phyloP scores from a whole-genome alignment of 2,329 filamentous ascomycete genomes.

The Lecanicillium sp. region DNA sequence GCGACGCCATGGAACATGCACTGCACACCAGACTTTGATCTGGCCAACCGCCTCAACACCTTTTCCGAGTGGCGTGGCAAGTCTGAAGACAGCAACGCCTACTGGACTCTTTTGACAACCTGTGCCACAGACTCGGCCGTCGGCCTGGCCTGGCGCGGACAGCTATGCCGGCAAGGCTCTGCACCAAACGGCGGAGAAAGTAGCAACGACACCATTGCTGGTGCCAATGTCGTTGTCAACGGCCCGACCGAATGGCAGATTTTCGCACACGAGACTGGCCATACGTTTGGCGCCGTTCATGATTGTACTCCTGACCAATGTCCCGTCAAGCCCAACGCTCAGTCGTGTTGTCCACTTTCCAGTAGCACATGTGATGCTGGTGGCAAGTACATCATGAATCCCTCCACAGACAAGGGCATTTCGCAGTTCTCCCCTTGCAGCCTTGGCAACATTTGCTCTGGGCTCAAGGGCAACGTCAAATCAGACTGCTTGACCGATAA shows the following conservation, averaged over 20 bases:
- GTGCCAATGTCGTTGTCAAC: slow-evolving; percentile 81
- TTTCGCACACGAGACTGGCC: slow-evolving; percentile 87
- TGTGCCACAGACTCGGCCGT: slow-evolving; percentile 80
- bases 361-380: slow-evolving; percentile 61
- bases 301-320: slow-evolving; percentile 74
- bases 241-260: slow-evolving; percentile 89
- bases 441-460: slow-evolving; percentile 89
- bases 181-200: slow-evolving; percentile 43
- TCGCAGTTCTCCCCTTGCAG: slow-evolving; percentile 78
- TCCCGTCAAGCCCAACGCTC: slow-evolving; percentile 43
- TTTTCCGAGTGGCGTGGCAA: slow-evolving; percentile 86
- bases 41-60: slow-evolving; percentile 71
- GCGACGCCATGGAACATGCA: slow-evolving; percentile 76
- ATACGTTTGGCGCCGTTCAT: slow-evolving; percentile 93
- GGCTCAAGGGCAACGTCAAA: slow-evolving; percentile 69
- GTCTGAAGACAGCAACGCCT: slow-evolving; percentile 72
- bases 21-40: slow-evolving; percentile 55
- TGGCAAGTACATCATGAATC: slow-evolving; percentile 91
- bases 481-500: slow-evolving; percentile 77
- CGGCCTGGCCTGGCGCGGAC: slow-evolving; percentile 86
- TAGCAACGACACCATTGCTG: slow-evolving; percentile 64
- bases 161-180: slow-evolving; percentile 62
- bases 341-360: slow-evolving; percentile 73
- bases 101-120: slow-evolving; percentile 82
- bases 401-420: slow-evolving; percentile 67